Evolutionary conservation across 1,284 basidiomycete genomes (phyloP).

Genomic region (Irpex sp.): DNA sequence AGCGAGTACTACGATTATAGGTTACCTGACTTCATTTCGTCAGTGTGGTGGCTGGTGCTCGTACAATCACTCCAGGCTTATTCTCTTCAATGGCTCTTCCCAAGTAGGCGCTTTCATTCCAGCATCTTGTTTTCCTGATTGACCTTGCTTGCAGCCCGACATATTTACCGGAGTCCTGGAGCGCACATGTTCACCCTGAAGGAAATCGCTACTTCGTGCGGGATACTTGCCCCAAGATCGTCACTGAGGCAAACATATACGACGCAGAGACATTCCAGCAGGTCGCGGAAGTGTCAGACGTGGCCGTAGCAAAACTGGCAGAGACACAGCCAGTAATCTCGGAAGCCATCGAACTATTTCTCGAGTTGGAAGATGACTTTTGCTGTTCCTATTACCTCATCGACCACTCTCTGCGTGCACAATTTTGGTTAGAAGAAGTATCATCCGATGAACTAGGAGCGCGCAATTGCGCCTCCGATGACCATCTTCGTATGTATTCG

Average conservation of each 20-base stretch:
- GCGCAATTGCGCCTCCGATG: conserved; percentile 16
- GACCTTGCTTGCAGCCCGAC: conserved; percentile 14
- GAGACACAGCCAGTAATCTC: conserved; percentile 13
- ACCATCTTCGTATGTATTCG: conserved; percentile 23
- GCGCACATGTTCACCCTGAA: conserved; percentile 22
- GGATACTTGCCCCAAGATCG: conserved; percentile 12
- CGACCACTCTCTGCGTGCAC: conserved; percentile 21
- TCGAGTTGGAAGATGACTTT: conserved; percentile 17
- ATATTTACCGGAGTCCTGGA: conserved; percentile 23
- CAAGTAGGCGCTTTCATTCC: not conserved
- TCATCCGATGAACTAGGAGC: conserved; percentile 18
- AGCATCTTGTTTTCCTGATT: not conserved
- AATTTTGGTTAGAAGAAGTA: conserved; percentile 27
- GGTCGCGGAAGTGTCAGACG: conserved; percentile 13
- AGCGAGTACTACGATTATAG: not conserved
- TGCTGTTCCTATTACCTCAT: conserved; percentile 27
- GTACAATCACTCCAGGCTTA: not conserved
- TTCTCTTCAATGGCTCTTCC: not conserved
- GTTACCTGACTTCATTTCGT: not conserved
- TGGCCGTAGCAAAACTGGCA: conserved; percentile 11
- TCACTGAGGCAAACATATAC: conserved; percentile 24
- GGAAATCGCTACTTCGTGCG: conserved; percentile 25
- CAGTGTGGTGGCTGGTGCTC: not conserved
- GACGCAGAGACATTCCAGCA: conserved; percentile 8
- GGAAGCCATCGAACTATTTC: conserved; percentile 22